Base-by-base conservation (phyloP, 768 basidiomycete species). In the Rhizopogon vulgaris region DNA sequence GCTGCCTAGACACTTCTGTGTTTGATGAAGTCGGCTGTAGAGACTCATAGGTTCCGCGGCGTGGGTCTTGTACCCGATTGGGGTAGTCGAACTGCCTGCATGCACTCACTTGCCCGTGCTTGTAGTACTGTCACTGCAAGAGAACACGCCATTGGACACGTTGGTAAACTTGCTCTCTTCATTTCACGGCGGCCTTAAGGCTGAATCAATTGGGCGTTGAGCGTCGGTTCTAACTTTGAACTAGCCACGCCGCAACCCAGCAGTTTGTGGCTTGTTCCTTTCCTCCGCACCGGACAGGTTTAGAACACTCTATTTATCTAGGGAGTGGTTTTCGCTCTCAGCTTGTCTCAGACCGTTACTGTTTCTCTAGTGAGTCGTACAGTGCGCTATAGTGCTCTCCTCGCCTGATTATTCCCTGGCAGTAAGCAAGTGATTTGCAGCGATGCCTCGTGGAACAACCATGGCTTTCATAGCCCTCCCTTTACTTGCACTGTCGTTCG, bases 401-500 rank as follows among this genome's bases (percentile, higher is more conserved):
- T 46, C 15, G 8, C 3, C 30, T 46, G 17, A 46, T 46, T 15
- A 10, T 8, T 30, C 28, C 4, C 14, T 46, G 18, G 8, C 32
- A 34, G 18, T 32, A 18, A 30, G 18, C 28, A 45, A 28, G 17
- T 12, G 32, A 46, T 34, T 32, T 22, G 34, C 14, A 34, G 18
- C 9, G 14, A 68, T 68, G 68, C 51, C 66, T 52, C 68, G 58
- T 41, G 41, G 50, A 37, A 49, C 56, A 45, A 55, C 59, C n/a
- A 38, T 52, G 36, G 41, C 55, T 45, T 56, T 66, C 28, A 30
- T 64, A 17, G 50, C 55, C 9, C 27, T 66, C 41, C 58, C 66
- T 22, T 46, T 69, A 45, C 52, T 67, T 11, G 36, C 67, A 14
- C 56, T 67, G 45, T 68, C 66, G 28, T 57, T 67, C 36, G 66